Conservation (phyloP, 2,329 filamentous ascomycete genomes). For the Colletotrichum costaricense region DNA sequence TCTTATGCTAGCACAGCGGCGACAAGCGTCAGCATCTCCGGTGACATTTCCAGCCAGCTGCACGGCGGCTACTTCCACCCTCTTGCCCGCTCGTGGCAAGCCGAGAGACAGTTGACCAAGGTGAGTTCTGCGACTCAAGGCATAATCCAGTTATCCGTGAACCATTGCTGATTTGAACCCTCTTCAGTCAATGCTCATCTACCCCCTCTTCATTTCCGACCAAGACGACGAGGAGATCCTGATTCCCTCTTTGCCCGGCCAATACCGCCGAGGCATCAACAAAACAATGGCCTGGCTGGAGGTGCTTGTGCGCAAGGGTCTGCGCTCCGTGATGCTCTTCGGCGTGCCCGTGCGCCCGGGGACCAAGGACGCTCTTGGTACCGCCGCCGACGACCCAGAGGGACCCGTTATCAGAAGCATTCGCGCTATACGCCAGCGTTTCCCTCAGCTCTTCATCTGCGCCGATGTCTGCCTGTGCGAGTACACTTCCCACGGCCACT, state of each 20-base stretch:
- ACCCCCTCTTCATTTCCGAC: slow-evolving; percentile 96
- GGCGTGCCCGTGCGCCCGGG: slow-evolving; percentile 86
- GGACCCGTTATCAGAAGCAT: slow-evolving; percentile 93
- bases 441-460: slow-evolving; percentile 91
- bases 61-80: slow-evolving; percentile 87
- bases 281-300: slow-evolving; percentile 86
- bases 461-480: slow-evolving; percentile 98
- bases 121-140: slow-evolving; percentile 54
- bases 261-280: slow-evolving; percentile 89
- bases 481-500: slow-evolving; percentile 98
- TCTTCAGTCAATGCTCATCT: slow-evolving; percentile 93
- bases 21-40: slow-evolving; percentile 76
- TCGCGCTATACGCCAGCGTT: slow-evolving; percentile 82
- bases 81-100: slow-evolving; percentile 83
- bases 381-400: slow-evolving; percentile 89
- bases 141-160: background rate
- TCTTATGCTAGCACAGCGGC: slow-evolving; percentile 75
- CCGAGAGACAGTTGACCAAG: slow-evolving; percentile 87
- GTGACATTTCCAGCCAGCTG: slow-evolving; percentile 84
- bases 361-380: slow-evolving; percentile 91
- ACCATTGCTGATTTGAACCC: slow-evolving; percentile 11
- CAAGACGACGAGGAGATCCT: slow-evolving; percentile 90
- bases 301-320: slow-evolving; percentile 88
- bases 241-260: slow-evolving; percentile 91
- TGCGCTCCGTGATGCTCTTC: slow-evolving; percentile 94